These are phyloP conservation scores for Neofusicoccum sp. DNA, from an alignment of 2,329 filamentous ascomycete species.

Conservation along the genomic window DNA sequence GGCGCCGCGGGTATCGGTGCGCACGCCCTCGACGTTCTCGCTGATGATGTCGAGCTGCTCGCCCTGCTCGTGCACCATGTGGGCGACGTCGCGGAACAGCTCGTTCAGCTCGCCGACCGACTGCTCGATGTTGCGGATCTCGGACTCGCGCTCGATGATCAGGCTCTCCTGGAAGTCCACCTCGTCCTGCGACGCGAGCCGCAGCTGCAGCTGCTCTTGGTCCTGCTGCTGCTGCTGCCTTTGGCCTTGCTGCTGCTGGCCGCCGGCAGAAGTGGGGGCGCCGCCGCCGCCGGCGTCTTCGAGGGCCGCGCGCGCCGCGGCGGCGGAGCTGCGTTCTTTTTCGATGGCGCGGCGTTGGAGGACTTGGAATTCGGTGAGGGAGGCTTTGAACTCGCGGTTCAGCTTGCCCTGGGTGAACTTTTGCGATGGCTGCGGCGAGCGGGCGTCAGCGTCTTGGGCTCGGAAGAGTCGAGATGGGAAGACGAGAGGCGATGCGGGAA, in stretches of 20 bases:
- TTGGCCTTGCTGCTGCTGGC: conserved; percentile 51
- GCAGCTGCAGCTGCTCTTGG: conserved; percentile 66
- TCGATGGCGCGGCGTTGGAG: conserved; percentile 89
- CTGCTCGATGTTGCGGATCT: conserved; percentile 97
- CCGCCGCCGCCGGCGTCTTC: conserved; percentile 48
- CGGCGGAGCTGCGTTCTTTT: conserved; percentile 84
- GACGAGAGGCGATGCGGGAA: neutral
- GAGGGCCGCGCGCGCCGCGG: conserved; percentile 76
- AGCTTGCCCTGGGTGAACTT: conserved; percentile 96
- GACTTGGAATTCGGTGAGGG: conserved; percentile 84
- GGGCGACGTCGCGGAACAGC: conserved; percentile 94
- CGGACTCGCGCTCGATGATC: conserved; percentile 92
- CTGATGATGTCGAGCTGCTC: conserved; percentile 83
- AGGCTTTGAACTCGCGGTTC: conserved; percentile 86
- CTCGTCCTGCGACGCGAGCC: conserved; percentile 85
- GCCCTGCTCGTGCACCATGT: conserved; percentile 93
- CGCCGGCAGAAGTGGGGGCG: conserved; percentile 43
- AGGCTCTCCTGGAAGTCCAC: conserved; percentile 96
- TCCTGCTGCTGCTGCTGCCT: conserved; percentile 42
- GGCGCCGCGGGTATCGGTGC: conserved; percentile 78
- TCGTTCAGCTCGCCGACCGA: conserved; percentile 94
- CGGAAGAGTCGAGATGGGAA: neutral
- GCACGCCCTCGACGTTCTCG: conserved; percentile 81
- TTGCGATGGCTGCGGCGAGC: conserved; percentile 71
- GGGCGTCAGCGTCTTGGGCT: neutral